A percentile compares a stretch with the other conserved stretches of the same genome.
phyloP scores from a whole-genome alignment of 371 early-diverging fungal genomes.

The Smittium mucronatum region DNA sequence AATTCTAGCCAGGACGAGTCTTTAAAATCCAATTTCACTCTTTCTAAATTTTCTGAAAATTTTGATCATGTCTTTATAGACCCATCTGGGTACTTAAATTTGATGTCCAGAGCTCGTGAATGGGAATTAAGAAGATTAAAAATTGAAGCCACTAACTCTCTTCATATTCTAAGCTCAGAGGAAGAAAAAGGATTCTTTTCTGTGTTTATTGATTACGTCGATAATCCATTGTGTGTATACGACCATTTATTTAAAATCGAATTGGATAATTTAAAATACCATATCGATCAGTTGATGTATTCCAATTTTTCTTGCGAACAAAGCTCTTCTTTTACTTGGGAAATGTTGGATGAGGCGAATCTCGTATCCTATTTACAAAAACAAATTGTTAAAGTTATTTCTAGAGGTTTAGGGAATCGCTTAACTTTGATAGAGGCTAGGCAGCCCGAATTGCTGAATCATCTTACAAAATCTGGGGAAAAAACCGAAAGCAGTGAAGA shows the following conservation, averaged over 20 bases:
- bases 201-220: constrained; percentile 19
- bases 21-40: constrained; percentile 36
- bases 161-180: constrained; percentile 15
- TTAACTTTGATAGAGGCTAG: background rate
- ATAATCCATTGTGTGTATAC: constrained; percentile 15
- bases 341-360: constrained; percentile 4
- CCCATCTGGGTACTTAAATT: constrained; percentile 64
- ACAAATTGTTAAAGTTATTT: background rate
- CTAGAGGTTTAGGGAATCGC: background rate
- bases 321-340: background rate
- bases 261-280: constrained; percentile 1
- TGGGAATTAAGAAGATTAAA: constrained; percentile 26
- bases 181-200: constrained; percentile 18
- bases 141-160: constrained; percentile 18
- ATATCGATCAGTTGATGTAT: background rate
- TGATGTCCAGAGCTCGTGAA: constrained; percentile 30
- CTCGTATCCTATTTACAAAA: background rate
- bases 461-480: background rate
- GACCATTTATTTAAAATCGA: constrained; percentile 25
- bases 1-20: constrained; percentile 16
- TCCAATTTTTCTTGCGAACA: background rate
- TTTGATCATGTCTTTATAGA: constrained; percentile 77
- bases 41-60: constrained; percentile 39
- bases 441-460: background rate
- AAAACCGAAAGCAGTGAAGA: background rate